Base-by-base conservation (phyloP, 2,329 filamentous ascomycete genomes). In the Apiospora sp. region DNA sequence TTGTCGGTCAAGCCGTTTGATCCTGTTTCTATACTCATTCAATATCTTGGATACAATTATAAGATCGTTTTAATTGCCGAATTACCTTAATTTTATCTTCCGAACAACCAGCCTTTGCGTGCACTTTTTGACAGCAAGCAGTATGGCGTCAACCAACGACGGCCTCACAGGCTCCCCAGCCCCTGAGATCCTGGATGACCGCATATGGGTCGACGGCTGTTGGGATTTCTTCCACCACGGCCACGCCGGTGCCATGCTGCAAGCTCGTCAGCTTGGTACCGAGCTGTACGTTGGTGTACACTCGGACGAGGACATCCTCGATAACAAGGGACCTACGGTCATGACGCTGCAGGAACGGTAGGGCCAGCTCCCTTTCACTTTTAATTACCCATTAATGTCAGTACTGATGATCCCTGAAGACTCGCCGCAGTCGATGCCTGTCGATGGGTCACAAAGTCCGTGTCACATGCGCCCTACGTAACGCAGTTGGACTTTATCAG, bases 191-290 rank as follows among this genome's bases (percentile, higher is more conserved):
- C 83, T 89, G 46, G 89, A 91, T 41, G 91, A 93, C 78, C 92
- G 96, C 76, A 94, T 99, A 79, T 99, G 97, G 97, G 93, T 99
- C 37, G 96, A 99, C 82, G 96, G 96, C 75, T 99, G 96, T 87
- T 99, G 98, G 86, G 96, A 99, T 86, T 99, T 99, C 84, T 97
- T 95, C 85, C 96, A 99, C 83, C 96, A 98, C 82, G 96, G 96
- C 79, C 96, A 99, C 86, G 96, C 96, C 6, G 96, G 96, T 74
- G 96, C 96, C 76, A 97, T 98, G 88, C 91, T 99, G 68, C 96
- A 99, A 84, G 96, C 96, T 69, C 93, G 96, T 75, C 95, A 95
- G 82, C 89, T 98, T 27, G 96, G 96, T 77, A 91, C 90, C 75
- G 94, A 97, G 85, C 91, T 99, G 68, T 92, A 94, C 76, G 95